Conservation (phyloP, 345 rosid species). For the Eucalyptus regnans region DNA sequence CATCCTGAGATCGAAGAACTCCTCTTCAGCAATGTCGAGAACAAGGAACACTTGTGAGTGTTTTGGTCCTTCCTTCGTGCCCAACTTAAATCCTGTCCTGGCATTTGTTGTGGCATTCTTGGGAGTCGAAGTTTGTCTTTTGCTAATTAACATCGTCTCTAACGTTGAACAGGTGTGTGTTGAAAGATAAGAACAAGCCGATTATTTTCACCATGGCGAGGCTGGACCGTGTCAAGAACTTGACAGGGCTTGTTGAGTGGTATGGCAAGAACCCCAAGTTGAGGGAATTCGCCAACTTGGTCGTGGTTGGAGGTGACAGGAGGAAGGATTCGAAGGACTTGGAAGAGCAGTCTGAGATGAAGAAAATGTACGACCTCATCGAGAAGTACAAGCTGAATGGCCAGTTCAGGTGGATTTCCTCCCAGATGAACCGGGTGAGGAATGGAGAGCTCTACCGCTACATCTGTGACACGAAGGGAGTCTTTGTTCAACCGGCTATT, state of each 20-base stretch:
- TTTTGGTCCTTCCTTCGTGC: not conserved
- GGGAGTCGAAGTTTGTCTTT: not conserved
- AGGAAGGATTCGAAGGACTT: conserved; percentile 84
- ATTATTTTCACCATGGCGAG: conserved; percentile 93
- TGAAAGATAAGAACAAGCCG: conserved; percentile 75
- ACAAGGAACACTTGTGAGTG: conserved; percentile 63
- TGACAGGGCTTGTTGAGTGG: conserved; percentile 88
- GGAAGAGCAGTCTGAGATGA: conserved; percentile 93
- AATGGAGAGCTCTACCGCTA: conserved; percentile 74
- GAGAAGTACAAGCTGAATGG: conserved; percentile 63
- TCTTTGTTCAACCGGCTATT: conserved; percentile 82
- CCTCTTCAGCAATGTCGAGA: conserved; percentile 62
- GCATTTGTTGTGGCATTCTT: not conserved
- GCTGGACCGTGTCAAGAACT: conserved; percentile 88
- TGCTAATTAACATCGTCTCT: not conserved
- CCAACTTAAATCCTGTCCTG: not conserved
- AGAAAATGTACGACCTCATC: conserved; percentile 59
- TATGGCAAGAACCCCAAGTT: conserved; percentile 67
- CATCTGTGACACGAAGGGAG: conserved; percentile 77
- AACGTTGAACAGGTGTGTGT: conserved; percentile 42
- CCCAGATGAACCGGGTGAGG: conserved; percentile 82
- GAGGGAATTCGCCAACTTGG: conserved; percentile 70
- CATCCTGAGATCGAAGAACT: conserved; percentile 66
- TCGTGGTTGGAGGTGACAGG: conserved; percentile 87
- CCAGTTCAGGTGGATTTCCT: conserved; percentile 82